These are phyloP conservation scores for Alternaria postmessia DNA, from an alignment of 2,329 filamentous ascomycete genomes.

Conservation along the genomic window DNA sequence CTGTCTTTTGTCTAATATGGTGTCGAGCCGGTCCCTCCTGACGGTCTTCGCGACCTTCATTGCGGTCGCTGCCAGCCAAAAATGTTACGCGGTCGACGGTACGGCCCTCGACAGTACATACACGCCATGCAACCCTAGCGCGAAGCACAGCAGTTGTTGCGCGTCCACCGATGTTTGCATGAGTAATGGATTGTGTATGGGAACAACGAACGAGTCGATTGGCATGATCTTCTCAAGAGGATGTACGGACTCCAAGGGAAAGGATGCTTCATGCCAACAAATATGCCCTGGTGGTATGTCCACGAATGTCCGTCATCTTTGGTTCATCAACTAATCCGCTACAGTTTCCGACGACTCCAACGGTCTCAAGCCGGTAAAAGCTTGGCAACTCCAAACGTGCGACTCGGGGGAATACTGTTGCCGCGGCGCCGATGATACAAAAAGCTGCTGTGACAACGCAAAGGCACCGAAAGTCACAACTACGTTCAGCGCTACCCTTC, in stretches of 20 bases:
- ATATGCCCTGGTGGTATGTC: constrained; percentile 42
- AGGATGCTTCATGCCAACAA: constrained; percentile 39
- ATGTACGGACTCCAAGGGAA: constrained; percentile 47
- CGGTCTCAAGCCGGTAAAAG: constrained; percentile 25
- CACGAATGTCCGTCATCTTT: neutral
- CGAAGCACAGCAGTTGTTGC: constrained; percentile 46
- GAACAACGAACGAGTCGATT: constrained; percentile 36
- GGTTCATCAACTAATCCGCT: constrained; percentile 12
- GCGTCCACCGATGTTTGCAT: constrained; percentile 46
- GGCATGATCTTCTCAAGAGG: constrained; percentile 46
- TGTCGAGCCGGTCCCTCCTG: constrained; percentile 22
- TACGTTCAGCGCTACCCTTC: constrained; percentile 33
- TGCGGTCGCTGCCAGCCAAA: constrained; percentile 27
- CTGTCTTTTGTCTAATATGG: constrained; percentile 30
- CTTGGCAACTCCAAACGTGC: constrained; percentile 48
- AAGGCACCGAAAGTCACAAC: constrained; percentile 35
- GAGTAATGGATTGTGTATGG: constrained; percentile 47
- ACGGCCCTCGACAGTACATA: constrained; percentile 38
- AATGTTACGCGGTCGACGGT: constrained; percentile 45
- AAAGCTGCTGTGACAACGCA: constrained; percentile 42
- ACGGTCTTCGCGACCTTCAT: constrained; percentile 21
- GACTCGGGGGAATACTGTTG: constrained; percentile 48
- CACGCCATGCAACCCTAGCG: constrained; percentile 39
- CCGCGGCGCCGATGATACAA: constrained; percentile 33
- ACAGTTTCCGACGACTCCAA: constrained; percentile 18